Percentiles rank a stretch among this genome's conserved stretches.
Conservation (phyloP, 805 yeast genomes). For the Ogataea sp. region DNA sequence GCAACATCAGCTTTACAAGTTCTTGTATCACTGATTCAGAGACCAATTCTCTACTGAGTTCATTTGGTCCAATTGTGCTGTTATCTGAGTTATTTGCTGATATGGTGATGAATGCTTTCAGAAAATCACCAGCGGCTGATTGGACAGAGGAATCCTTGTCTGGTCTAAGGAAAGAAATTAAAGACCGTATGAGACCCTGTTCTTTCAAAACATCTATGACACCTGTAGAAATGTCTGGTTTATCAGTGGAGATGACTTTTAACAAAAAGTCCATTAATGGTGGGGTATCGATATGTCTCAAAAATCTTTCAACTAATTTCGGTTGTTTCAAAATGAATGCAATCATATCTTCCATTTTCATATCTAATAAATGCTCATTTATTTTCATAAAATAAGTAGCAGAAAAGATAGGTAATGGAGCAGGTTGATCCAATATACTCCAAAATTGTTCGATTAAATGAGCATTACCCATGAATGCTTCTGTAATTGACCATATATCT, state of each 20-base stretch:
- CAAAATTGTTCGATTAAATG: conserved; percentile 64
- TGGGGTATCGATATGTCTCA: conserved; percentile 85
- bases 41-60: conserved; percentile 83
- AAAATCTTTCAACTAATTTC: conserved; percentile 67
- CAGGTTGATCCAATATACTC: conserved; percentile 63
- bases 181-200: conserved; percentile 65
- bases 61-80: conserved; percentile 94
- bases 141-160: conserved; percentile 64
- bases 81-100: conserved; percentile 89
- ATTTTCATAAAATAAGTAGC: conserved; percentile 89
- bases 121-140: conserved; percentile 90
- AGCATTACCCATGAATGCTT: conserved; percentile 73
- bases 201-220: conserved; percentile 66
- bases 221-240: conserved; percentile 83
- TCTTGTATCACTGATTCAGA: conserved; percentile 59
- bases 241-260: conserved; percentile 87
- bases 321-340: conserved; percentile 64
- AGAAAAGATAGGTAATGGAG: conserved; percentile 62
- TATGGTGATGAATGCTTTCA: conserved; percentile 88
- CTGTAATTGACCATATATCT: conserved; percentile 91
- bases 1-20: conserved; percentile 69
- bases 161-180: conserved; percentile 66
- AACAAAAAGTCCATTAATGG: conserved; percentile 89
- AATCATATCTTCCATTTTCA: conserved; percentile 74
- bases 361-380: conserved; percentile 82